Base-by-base conservation (phyloP, 1,284 basidiomycete genomes). In the Cutaneotrichosporon cavernicola region DNA sequence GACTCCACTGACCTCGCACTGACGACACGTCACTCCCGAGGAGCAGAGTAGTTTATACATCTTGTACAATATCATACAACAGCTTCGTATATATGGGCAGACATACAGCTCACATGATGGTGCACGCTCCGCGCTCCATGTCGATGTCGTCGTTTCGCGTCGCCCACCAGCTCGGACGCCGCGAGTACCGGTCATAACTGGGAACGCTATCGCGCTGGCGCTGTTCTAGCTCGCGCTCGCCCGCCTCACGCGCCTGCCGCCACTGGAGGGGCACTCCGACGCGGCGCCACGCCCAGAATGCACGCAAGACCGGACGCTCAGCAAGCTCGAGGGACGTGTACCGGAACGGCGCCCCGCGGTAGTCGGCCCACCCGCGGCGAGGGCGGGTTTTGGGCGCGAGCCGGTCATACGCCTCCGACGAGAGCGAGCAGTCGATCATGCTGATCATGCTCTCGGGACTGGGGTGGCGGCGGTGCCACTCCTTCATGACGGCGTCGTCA, bases 201-300 rank as follows among this genome's bases (percentile, higher is more conserved):
- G 36, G 61, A 52, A 16, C 56, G 11, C 21, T 5, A 18, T 38
- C 56, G 43, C 56, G 36, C 22, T 49, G 43, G 22, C 43, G 56
- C 30, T 31, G 26, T 43, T 58, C 56, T 31, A 58, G 56, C 34
- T 47, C 56, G n/a, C 34, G 16, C 55, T 72, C 69, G n/a, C 59
- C 65, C 8, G 65, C 62, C 13, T 51, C 53, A 32, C 69, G 51
- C 53, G 67, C 68, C 51, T 71, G 66, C 49, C 70, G 62, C 76
- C 74, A 77, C 6, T 51, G 55, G 9, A 40, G 51, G 3, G 73
- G 70, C 16, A 69, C 64, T 73, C 90, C 90, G 30, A 92, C 90
- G 16, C 85, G 87, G 81, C 90, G 88, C 91, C 91, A 94, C 60
- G 88, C 87, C 80, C 90, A 90, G 74, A 92, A 94, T 36, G 88